Evolutionary conservation across 2,329 filamentous ascomycete species (phyloP).

Genomic region (Trichophyton rubrum): DNA sequence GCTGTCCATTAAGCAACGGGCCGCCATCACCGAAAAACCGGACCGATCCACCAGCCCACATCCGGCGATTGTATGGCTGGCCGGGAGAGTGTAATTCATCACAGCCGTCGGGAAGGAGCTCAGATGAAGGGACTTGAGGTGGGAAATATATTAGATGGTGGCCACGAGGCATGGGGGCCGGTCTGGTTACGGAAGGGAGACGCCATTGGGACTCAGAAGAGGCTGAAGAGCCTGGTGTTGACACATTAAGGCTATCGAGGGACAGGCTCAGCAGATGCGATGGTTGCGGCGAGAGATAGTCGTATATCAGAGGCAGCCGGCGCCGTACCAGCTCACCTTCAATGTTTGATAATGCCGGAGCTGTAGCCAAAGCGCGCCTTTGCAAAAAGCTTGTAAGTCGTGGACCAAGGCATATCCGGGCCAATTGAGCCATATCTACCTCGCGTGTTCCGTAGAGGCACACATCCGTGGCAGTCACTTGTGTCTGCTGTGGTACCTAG

Average conservation of each 20-base stretch:
- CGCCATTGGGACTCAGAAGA: slow-evolving; percentile 12
- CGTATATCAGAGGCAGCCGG: slow-evolving; percentile 38
- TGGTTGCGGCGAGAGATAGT: slow-evolving; percentile 48
- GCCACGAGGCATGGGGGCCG: slow-evolving; percentile 33
- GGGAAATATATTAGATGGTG: slow-evolving; percentile 87
- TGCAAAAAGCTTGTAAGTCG: neutral
- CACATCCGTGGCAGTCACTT: neutral
- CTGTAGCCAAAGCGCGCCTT: neutral
- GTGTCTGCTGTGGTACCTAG: neutral
- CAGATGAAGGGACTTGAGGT: slow-evolving; percentile 47
- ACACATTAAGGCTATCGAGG: slow-evolving; percentile 44
- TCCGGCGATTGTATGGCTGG: slow-evolving; percentile 55
- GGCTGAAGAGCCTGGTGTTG: slow-evolving; percentile 14
- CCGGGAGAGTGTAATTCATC: slow-evolving; percentile 69
- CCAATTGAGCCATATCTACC: neutral
- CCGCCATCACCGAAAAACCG: slow-evolving; percentile 33
- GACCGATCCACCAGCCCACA: slow-evolving; percentile 80
- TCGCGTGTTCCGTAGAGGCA: neutral
- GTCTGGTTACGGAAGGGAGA: slow-evolving; percentile 24
- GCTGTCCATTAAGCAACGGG: slow-evolving; percentile 23
- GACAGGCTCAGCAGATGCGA: slow-evolving; percentile 54
- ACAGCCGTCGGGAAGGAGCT: slow-evolving; percentile 69
- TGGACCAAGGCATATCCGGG: neutral
- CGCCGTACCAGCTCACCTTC: slow-evolving; percentile 33
- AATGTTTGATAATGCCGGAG: neutral